Evolutionary conservation across 352 stramenopile species (phyloP).

Genomic region (Vaucheria bursata): DNA sequence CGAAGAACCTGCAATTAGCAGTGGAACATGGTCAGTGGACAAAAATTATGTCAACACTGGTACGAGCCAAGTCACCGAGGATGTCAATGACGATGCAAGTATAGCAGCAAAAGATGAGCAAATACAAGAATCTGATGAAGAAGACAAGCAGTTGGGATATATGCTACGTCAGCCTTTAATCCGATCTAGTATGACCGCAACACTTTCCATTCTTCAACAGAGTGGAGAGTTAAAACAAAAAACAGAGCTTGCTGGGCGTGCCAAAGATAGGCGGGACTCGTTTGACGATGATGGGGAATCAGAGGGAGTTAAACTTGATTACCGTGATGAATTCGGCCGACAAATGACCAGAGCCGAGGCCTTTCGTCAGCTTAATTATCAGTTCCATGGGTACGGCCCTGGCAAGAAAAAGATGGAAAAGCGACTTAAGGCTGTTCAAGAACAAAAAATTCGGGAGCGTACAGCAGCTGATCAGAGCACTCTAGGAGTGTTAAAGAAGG

Average conservation of each 20-base stretch:
- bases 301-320: slow-evolving; percentile 73
- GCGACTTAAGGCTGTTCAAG: slow-evolving; percentile 68
- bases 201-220: slow-evolving; percentile 77
- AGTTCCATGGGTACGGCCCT: slow-evolving; percentile 91
- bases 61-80: background rate
- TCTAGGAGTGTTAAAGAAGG: background rate
- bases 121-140: background rate
- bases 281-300: slow-evolving; percentile 61
- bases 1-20: background rate
- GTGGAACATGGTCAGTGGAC: slow-evolving; percentile 8
- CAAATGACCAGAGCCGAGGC: slow-evolving; percentile 93
- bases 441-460: slow-evolving; percentile 35
- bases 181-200: slow-evolving; percentile 72
- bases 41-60: background rate
- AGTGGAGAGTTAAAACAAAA: slow-evolving; percentile 79
- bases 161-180: slow-evolving; percentile 68
- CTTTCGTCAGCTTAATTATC: slow-evolving; percentile 91
- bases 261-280: slow-evolving; percentile 72
- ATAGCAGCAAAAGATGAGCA: slow-evolving; percentile 11
- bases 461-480: slow-evolving; percentile 25
- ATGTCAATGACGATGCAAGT: slow-evolving; percentile 31
- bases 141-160: slow-evolving; percentile 59
- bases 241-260: slow-evolving; percentile 70
- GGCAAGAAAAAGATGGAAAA: slow-evolving; percentile 97
- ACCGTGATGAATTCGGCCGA: slow-evolving; percentile 89